Base-by-base conservation (phyloP, 192 early-diverging fungal genomes). In the Gonapodya prolifera region DNA sequence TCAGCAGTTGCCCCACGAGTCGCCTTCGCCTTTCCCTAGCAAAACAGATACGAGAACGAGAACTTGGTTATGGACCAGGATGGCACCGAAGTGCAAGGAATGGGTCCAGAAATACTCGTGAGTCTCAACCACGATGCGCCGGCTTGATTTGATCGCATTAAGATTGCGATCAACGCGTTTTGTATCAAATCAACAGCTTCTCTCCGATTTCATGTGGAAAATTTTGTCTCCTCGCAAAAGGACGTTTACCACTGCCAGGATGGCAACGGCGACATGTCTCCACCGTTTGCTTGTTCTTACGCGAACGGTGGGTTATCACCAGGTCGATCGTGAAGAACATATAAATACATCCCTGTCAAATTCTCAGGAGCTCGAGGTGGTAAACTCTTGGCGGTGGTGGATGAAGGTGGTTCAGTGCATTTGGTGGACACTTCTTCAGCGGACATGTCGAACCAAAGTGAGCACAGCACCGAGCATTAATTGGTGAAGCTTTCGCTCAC, bases 391-490 rank as follows among this genome's bases (percentile, higher is more conserved):
- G 91, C 92, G 1, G 84, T 92, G 1, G 89, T 87, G 1, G 89
- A 91, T 75, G 92, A 93, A 76, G 87, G 86, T 16, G 92, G 92
- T 16, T 83, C 80, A 28, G 80, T 93, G 8, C 79, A 83, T 70
- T 78, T 93, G 34, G 80, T 93, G 2, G 83, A 91, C 73, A 89
- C 92, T 0, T 80, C 81, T 31, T 80, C 79, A 33, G 83, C 84
- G 35, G 82, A 83, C 32, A n/a, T 77, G 28, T 16, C 78, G 13
- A 78, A 83, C 30, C 61, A 77, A 31, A 70, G 80, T 81, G 76
- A 35, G 61, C 69, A 77, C 34, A 75, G 34, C 33, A 34, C 70
- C 34, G n/a, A n/a, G n/a, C n/a, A n/a, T n/a, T n/a, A n/a, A n/a
- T n/a, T n/a, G n/a, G n/a, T n/a, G n/a, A n/a, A n/a, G n/a, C n/a